These are phyloP conservation scores for Magnolia changhungtana DNA, from an alignment of 164 flowering plant species.

Conservation along the genomic window DNA sequence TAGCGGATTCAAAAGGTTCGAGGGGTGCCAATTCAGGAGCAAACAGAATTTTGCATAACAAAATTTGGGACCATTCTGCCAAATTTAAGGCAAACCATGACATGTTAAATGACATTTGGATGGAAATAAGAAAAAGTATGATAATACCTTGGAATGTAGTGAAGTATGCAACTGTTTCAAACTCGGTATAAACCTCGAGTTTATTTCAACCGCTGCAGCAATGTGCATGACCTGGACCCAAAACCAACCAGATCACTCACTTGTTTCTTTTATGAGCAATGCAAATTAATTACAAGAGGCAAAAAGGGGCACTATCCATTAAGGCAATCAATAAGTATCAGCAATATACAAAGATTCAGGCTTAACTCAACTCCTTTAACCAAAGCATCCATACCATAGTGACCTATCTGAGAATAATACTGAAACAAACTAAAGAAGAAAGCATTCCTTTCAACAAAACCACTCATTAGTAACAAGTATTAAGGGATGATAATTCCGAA, in stretches of 20 bases:
- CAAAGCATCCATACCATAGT: too few relatives aligned
- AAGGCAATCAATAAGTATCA: too few relatives aligned
- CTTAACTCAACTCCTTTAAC: too few relatives aligned
- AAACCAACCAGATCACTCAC: constrained; percentile 7
- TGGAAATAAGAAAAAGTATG: not conserved
- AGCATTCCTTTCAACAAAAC: too few relatives aligned
- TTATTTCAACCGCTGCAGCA: constrained; percentile 85
- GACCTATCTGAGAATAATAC: too few relatives aligned
- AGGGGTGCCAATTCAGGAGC: too few relatives aligned
- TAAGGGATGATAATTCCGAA: too few relatives aligned
- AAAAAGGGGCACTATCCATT: not conserved
- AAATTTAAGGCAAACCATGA: not conserved
- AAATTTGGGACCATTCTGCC: not conserved
- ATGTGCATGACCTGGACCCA: constrained; percentile 91
- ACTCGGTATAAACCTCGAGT: constrained; percentile 74
- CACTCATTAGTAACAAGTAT: too few relatives aligned
- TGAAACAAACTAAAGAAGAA: too few relatives aligned
- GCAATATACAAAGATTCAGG: too few relatives aligned
- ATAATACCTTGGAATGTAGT: constrained; percentile 65
- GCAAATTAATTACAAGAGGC: not conserved
- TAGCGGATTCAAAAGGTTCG: not conserved
- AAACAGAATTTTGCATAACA: too few relatives aligned
- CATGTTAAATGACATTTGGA: not conserved
- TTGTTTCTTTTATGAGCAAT: not conserved
- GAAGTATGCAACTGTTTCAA: constrained; percentile 70